Evolutionary conservation across 2,329 filamentous ascomycete genomes (phyloP).

Genomic region (Cercospora zeae-maydis): DNA sequence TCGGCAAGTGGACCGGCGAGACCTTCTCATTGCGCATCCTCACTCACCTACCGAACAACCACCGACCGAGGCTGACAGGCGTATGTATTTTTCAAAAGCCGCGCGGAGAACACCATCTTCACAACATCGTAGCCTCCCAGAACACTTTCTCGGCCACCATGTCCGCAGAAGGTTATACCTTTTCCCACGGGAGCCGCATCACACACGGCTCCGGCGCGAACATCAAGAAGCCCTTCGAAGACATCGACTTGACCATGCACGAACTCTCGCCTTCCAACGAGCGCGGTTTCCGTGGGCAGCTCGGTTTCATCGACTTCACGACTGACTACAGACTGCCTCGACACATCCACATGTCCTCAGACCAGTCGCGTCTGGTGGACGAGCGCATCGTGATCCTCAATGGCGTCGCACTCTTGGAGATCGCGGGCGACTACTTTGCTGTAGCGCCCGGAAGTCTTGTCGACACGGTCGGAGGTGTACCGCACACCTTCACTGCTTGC

Average conservation of each 20-base stretch:
- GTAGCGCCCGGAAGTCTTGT: conserved; percentile 25
- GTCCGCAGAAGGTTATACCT: not conserved
- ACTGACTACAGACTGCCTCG: conserved; percentile 23
- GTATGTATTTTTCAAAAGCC: not conserved
- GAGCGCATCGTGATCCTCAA: conserved; percentile 26
- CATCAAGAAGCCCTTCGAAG: conserved; percentile 26
- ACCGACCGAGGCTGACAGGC: conserved; percentile 2
- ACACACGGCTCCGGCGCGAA: conserved; percentile 23
- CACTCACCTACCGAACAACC: not conserved
- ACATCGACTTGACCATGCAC: conserved; percentile 24
- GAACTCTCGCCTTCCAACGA: conserved; percentile 23
- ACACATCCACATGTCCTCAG: conserved; percentile 27
- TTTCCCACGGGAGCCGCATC: conserved; percentile 23
- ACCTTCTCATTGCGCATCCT: not conserved
- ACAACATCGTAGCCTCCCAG: not conserved
- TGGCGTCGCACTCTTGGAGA: conserved; percentile 23
- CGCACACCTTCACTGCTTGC: conserved; percentile 28
- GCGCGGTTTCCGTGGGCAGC: conserved; percentile 21
- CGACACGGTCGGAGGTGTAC: conserved; percentile 23
- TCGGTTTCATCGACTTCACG: conserved; percentile 25
- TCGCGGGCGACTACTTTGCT: conserved; percentile 21
- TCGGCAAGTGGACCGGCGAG: conserved; percentile 2
- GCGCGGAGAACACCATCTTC: not conserved
- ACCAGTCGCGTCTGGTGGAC: conserved; percentile 19
- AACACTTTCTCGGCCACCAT: not conserved